phyloP scores from a whole-genome alignment of 768 basidiomycete genomes.

The Phaffia tasmanica region DNA sequence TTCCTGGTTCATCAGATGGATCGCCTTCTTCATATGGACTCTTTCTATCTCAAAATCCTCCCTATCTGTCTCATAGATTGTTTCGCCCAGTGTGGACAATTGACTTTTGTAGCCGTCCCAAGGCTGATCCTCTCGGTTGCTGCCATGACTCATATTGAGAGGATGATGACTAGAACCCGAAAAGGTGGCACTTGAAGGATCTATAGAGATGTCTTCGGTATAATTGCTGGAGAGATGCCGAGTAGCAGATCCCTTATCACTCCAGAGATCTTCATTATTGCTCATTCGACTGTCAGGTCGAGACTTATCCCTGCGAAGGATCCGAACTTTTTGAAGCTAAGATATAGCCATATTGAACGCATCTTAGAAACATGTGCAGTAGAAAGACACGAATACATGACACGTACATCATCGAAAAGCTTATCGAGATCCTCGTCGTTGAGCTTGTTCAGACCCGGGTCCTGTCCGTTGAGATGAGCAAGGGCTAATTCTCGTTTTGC shows the following conservation, averaged over 20 bases:
- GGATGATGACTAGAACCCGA: constrained; percentile 37
- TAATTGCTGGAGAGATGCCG: constrained; percentile 58
- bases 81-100: constrained; percentile 46
- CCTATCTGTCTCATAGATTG: constrained; percentile 56
- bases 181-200: constrained; percentile 48
- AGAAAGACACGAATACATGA: not conserved
- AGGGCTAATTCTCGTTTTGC: constrained; percentile 89
- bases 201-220: constrained; percentile 80
- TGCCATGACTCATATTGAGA: not conserved
- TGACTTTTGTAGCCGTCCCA: constrained; percentile 45
- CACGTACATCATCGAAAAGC: constrained; percentile 26
- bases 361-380: not conserved
- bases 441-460: constrained; percentile 80
- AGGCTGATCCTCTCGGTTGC: not conserved
- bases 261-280: constrained; percentile 61
- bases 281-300: constrained; percentile 61
- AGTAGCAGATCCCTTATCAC: constrained; percentile 52
- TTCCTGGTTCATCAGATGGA: constrained; percentile 64
- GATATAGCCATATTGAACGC: not conserved
- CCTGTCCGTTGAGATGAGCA: constrained; percentile 63
- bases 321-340: constrained; percentile 56
- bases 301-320: constrained; percentile 50
- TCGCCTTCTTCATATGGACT: constrained; percentile 83
- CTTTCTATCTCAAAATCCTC: constrained; percentile 79
- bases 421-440: constrained; percentile 74